Evolutionary conservation across 108 stramenopile species (phyloP), one percentile per base, ranked within the genome.

Genomic region (Cyclotella choctawhatcheeana): DNA sequence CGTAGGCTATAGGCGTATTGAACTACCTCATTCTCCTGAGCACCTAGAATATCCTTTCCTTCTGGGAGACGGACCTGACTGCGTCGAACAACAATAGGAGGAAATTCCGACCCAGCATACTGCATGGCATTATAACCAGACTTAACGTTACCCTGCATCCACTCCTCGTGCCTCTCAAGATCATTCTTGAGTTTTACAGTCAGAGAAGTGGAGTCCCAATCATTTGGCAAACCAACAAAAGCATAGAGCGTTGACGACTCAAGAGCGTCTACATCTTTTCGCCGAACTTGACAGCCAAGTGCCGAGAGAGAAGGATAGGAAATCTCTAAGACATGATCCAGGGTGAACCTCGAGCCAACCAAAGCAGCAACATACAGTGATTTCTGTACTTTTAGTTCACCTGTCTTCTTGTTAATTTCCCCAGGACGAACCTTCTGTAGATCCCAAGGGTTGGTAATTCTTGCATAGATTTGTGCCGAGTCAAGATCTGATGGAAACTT

Each of bases 381-480:
- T 16, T 54, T 54, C 27, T 54, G 53, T 2, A 2, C 2, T 27
- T 54, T 54, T 5, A 54, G 53, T 16, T 54, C 25, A 5, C 53
- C 53, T 8, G 27, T 54, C 53, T 8, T n/a, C n/a, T n/a, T n/a
- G n/a, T 48, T n/a, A 48, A 48, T 48, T n/a, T 48, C 47, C 4
- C 53, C 27, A 29, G 53, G 53, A 27, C 27, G 53, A 27, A 54
- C 25, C 53, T 54, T 54, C 26, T 27, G 53, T 8, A 54, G 14
- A 17, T 54, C 53, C 53, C 53, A 54, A 27, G 53, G 53, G 14
- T 54, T 54, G 22, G 53, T 14, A 54, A 54, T 54, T 8, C 53
- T 5, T 4, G 53, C 53, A 24, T 27, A 54, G 25, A 54, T 26
- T 27, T 54, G 53, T 26, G 17, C 5, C 5, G 3, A 4, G 16